Evolutionary conservation across 2,329 filamentous ascomycete genomes (phyloP), one percentile per base, ranked within the genome.

Genomic region (Hymenoscyphus fructigenus): DNA sequence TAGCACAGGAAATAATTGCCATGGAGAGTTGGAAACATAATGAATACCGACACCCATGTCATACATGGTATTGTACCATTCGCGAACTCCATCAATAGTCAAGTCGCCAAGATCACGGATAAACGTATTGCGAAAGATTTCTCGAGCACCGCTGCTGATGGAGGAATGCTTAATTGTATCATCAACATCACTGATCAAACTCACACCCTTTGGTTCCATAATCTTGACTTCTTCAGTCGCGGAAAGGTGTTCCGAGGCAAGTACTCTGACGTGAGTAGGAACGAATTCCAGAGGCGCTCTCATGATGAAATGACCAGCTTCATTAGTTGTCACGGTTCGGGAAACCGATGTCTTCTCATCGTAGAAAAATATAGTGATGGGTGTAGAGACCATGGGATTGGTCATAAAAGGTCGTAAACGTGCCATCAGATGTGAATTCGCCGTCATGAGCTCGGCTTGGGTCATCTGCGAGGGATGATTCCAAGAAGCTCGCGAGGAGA

Each of bases 1-100:
- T 12, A 99, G 81, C 2, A 98, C 87, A 0, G 95, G 95, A 72
- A 92, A 99, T 6, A 99, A 84, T 76, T 99, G 96, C 96, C 96
- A 99, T 0, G 95, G 95, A 60, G 94, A 96, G 78, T 99, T 99
- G n/a, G 95, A 99, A 69, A 97, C 96, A 76, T 99, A 99, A 75
- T 99, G 96, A 61, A 99, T 85, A 71, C 88, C 87, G 28, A 98
- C 94, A 20, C 93, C 93, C 79, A 94, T 87, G 23, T 88, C 82
- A 47, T 90, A 84, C 78, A 99, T 83, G 23, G 83, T 83, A 41
- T 82, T 87, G 75, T 98, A 99, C 94, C 95, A 98, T 67, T 96
- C 92, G 65, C 83, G 86, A 23, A 98, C 93, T 1, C 95, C 95
- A 17, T 93, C 89, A 26, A 99, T 88, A 0, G 88, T 92, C 57